Percentiles rank a stretch among this genome's conserved stretches.
These are phyloP conservation scores for Sutorius australiensis DNA, from an alignment of 768 basidiomycete species.

Conservation along the genomic window DNA sequence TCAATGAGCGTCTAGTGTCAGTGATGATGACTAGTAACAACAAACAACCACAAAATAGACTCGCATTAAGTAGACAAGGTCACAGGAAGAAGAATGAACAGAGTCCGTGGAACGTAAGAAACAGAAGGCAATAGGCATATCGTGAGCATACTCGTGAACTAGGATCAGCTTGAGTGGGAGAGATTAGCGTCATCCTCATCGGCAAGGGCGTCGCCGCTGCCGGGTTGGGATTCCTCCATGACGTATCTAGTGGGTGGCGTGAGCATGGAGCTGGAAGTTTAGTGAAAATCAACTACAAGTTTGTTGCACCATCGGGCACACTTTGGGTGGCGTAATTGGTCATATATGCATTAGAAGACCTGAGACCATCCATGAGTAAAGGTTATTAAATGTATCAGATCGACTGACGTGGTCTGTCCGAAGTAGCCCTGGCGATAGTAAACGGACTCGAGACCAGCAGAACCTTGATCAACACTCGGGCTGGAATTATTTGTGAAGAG, in stretches of 20 bases:
- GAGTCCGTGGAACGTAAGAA: constrained; percentile 1
- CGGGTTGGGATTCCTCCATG: background rate
- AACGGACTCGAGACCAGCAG: background rate
- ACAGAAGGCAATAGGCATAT: background rate
- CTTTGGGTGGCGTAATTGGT: background rate
- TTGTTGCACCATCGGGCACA: background rate
- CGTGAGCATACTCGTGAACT: constrained; percentile 1
- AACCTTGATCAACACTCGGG: background rate
- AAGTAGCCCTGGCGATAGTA: constrained; percentile 10
- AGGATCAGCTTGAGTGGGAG: constrained; percentile 7
- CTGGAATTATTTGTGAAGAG: constrained; percentile 11
- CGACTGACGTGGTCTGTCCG: constrained; percentile 12
- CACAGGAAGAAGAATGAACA: background rate
- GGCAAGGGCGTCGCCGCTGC: background rate
- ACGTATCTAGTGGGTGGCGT: constrained; percentile 14
- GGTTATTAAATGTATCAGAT: background rate
- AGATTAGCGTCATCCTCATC: constrained; percentile 2
- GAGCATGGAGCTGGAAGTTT: constrained; percentile 5
- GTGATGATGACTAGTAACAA: background rate
- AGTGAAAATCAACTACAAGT: constrained; percentile 13
- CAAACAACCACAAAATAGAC: background rate
- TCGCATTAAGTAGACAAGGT: constrained; percentile 1
- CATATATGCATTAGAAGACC: constrained; percentile 3
- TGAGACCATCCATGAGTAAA: constrained; percentile 2
- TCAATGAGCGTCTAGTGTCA: background rate